A percentile compares a stretch with the other conserved stretches of the same genome.
Evolutionary conservation across 768 basidiomycete genomes (phyloP).

Genomic region (Mycena vulgaris): DNA sequence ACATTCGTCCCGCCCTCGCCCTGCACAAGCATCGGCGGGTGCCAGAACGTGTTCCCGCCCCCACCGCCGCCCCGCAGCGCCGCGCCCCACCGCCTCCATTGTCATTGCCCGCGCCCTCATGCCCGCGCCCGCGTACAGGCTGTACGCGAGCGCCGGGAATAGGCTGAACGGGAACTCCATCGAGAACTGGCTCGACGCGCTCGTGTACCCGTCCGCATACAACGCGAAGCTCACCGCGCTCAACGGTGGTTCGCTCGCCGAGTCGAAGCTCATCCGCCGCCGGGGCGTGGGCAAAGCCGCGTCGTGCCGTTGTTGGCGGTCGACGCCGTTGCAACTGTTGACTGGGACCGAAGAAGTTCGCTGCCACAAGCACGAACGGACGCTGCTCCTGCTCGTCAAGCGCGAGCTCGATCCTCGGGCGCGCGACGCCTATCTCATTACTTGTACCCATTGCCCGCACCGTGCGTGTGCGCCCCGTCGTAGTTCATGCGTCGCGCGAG

Average conservation of each 20-base stretch:
- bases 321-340: no score
- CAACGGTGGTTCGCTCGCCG: slow-evolving; percentile 67
- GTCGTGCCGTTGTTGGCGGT: no score
- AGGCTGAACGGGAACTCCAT: slow-evolving; percentile 78
- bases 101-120: slow-evolving; percentile 1
- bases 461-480: slow-evolving; percentile 69
- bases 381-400: slow-evolving; percentile 79
- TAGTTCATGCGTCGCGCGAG: slow-evolving; percentile 80
- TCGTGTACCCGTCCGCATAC: slow-evolving; percentile 73
- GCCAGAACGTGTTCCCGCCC: slow-evolving; percentile 79
- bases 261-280: slow-evolving; percentile 78
- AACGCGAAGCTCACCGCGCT: slow-evolving; percentile 77
- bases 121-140: slow-evolving; percentile 16
- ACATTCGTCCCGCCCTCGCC: slow-evolving; percentile 51
- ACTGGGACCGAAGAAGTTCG: no score
- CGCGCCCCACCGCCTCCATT: slow-evolving; percentile 59
- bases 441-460: slow-evolving; percentile 48
- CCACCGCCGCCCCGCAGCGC: slow-evolving; percentile 56
- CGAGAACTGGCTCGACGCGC: slow-evolving; percentile 66
- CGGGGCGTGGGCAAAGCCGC: no score
- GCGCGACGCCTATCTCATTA: slow-evolving; percentile 61
- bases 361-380: slow-evolving; percentile 74
- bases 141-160: slow-evolving; percentile 56
- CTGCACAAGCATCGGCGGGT: slow-evolving; percentile 81
- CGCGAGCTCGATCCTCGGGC: slow-evolving; percentile 89